Base-by-base conservation (phyloP, 441 rosid species). In the Populus hybrid region DNA sequence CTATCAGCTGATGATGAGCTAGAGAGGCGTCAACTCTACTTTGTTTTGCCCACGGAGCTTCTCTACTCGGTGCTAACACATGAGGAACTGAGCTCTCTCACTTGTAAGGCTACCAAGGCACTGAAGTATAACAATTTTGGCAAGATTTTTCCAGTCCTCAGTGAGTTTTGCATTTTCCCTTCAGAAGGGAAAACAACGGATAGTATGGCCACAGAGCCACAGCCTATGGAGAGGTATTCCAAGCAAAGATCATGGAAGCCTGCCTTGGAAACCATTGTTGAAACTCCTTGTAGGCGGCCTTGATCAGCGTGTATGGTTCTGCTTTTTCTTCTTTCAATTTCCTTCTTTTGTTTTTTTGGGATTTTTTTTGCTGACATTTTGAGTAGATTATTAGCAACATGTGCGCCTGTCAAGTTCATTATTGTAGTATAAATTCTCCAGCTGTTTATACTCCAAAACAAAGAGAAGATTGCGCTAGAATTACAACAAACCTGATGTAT, bases 171-270 rank as follows among this genome's bases (percentile, higher is more conserved):
- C 63, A 78, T 87, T 21, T 87, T 83, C 10, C 86, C 86, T 0
- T 82, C 82, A 1, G 87, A 85, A 6, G 29, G 64, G 1, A 82
- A 74, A 82, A 66, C n/a, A 56, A 3, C 26, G 78, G 68, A 45
- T 45, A 16, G 29, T 75, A 16, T 40, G n/a, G 72, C n/a, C 2
- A 67, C 9, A 1, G 68, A 29, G 1, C 35, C 28, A 28, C 74
- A 79, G 67, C 64, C 68, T 7, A 71, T 40, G 8, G 86, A 77
- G 71, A 85, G 80, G 42, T 84, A 26, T 68, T 74, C 79, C 4
- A 89, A 85, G 80, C 90, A 83, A 78, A 84, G 88, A 77, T 88
- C 93, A 0, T 88, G 93, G 93, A 86, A 69, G 74, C 93, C 93
- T 59, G 90, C 91, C 18, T 77, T 89, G 74, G 89, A 89, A 73